phyloP scores from a whole-genome alignment of 2,329 filamentous ascomycete genomes.

The Pseudopithomyces chartarum region DNA sequence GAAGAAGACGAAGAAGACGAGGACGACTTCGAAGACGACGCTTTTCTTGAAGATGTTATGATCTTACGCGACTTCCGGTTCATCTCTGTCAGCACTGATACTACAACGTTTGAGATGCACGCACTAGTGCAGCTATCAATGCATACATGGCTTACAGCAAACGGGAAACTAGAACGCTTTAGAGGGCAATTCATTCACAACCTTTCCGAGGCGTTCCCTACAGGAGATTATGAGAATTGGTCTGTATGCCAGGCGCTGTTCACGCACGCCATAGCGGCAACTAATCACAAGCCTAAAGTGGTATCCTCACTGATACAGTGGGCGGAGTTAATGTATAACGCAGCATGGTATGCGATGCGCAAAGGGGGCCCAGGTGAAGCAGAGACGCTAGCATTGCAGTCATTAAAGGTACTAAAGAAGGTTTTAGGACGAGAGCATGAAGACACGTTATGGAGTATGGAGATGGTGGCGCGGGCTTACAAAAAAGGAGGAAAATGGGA shows the following conservation, averaged over 20 bases:
- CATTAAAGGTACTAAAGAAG: no score
- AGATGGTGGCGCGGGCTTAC: no score
- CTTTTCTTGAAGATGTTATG: slow-evolving; percentile 15
- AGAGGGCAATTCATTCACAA: slow-evolving; percentile 11
- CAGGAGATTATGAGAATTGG: slow-evolving; percentile 16
- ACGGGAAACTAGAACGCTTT: slow-evolving; percentile 7
- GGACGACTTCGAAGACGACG: slow-evolving; percentile 15
- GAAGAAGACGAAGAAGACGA: background rate
- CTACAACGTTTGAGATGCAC: slow-evolving; percentile 11
- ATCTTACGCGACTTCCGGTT: slow-evolving; percentile 18
- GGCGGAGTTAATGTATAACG: slow-evolving; percentile 13
- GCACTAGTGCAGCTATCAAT: slow-evolving; percentile 17
- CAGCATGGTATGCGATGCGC: slow-evolving; percentile 16
- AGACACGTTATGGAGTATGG: no score
- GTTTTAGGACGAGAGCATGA: no score
- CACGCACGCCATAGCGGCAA: slow-evolving; percentile 12
- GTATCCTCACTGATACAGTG: slow-evolving; percentile 7
- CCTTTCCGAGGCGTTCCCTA: slow-evolving; percentile 11
- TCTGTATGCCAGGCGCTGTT: slow-evolving; percentile 11
- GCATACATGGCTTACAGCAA: slow-evolving; percentile 10
- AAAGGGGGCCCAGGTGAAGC: slow-evolving; percentile 2
- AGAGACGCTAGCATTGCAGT: no score
- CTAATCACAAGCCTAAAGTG: slow-evolving; percentile 7
- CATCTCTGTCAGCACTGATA: slow-evolving; percentile 6
- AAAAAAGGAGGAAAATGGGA: no score